These are phyloP conservation scores for Erysimum pusillum DNA, from an alignment of 441 rosid genomes.

Conservation along the genomic window DNA sequence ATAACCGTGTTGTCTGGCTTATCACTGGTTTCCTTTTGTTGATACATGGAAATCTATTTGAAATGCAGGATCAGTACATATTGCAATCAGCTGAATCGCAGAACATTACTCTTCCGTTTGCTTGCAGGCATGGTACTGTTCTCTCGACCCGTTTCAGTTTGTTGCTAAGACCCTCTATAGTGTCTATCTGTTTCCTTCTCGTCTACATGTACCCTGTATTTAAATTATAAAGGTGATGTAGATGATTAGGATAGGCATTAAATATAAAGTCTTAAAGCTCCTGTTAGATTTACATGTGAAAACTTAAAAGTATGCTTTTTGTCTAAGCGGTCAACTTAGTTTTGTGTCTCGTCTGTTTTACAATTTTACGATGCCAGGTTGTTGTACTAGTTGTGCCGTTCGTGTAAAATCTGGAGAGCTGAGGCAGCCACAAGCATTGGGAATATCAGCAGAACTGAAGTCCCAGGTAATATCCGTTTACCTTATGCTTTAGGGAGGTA, in stretches of 20 bases:
- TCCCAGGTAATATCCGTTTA: slow-evolving; percentile 64
- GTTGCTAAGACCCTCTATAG: background rate
- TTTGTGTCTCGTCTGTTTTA: background rate
- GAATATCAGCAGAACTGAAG: slow-evolving; percentile 91
- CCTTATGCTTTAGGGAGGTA: slow-evolving; percentile 2
- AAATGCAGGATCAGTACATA: slow-evolving; percentile 89
- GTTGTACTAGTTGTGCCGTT: slow-evolving; percentile 96
- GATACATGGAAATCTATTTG: slow-evolving; percentile 4
- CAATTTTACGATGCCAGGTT: slow-evolving; percentile 60
- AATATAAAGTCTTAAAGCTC: background rate
- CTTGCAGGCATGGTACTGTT: slow-evolving; percentile 93
- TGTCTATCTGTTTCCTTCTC: background rate
- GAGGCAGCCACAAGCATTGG: slow-evolving; percentile 94
- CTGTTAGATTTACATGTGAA: slow-evolving; percentile 7
- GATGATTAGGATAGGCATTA: slow-evolving; percentile 13
- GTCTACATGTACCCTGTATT: background rate
- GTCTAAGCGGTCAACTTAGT: background rate
- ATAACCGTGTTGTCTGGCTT: background rate
- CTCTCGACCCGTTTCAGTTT: slow-evolving; percentile 30
- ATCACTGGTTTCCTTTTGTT: background rate
- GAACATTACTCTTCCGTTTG: slow-evolving; percentile 83
- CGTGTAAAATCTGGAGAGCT: slow-evolving; percentile 89
- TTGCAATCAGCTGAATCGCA: slow-evolving; percentile 92
- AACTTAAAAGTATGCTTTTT: background rate
- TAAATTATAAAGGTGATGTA: background rate